phyloP scores from a whole-genome alignment of 306 rosid genomes.

The Luffa acutangula region DNA sequence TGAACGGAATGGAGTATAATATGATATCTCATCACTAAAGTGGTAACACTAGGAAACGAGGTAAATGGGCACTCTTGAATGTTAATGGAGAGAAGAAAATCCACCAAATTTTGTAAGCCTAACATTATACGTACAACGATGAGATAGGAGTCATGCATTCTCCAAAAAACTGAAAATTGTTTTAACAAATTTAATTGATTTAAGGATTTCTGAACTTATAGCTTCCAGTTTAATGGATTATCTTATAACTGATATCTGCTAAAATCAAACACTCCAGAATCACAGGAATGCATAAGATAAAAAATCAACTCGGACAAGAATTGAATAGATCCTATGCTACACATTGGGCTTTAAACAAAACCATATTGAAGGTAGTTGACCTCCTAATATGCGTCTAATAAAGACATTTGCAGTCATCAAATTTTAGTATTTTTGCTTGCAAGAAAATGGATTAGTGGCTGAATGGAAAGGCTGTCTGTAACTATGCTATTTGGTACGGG shows the following conservation, averaged over 20 bases:
- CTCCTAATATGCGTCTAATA: not conserved
- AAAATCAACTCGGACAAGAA: not conserved
- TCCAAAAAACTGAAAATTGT: not conserved
- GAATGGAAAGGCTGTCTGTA: not conserved
- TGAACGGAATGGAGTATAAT: not conserved
- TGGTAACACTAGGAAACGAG: not conserved
- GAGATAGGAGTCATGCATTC: not conserved
- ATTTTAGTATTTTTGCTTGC: not conserved
- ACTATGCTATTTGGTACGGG: not conserved
- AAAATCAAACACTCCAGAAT: not conserved
- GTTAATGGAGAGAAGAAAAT: not conserved
- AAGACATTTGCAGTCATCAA: not conserved
- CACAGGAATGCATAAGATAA: not conserved
- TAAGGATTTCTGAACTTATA: not conserved
- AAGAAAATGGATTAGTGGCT: not conserved
- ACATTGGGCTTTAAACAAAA: not conserved
- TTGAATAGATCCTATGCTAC: not conserved
- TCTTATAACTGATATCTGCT: not conserved
- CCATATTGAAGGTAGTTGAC: not conserved
- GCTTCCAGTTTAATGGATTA: not conserved
- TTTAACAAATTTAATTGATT: not conserved
- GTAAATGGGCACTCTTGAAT: not conserved
- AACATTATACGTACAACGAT: not conserved
- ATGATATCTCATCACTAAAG: not conserved
- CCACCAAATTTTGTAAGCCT: not conserved